Conservation (phyloP, 192 early-diverging fungal genomes). For the Gaertneriomyces sp. region DNA sequence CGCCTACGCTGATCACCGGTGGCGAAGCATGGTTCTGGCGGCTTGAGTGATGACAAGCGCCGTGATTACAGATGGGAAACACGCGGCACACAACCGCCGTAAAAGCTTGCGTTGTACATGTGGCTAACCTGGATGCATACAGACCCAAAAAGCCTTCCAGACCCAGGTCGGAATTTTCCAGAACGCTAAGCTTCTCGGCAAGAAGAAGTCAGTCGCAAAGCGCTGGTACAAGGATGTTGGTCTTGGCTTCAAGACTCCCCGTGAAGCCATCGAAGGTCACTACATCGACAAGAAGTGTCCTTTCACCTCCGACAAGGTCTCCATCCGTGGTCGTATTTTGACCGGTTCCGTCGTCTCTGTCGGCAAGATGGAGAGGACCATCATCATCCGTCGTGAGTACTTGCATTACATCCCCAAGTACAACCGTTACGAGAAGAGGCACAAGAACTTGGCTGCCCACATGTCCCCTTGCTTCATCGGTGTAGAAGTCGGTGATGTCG, state of each 20-base stretch:
- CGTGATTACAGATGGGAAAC: no score
- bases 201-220: constrained; percentile 71
- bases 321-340: constrained; percentile 97
- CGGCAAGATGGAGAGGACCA: constrained; percentile 99
- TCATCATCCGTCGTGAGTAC: constrained; percentile 98
- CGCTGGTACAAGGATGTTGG: constrained; percentile 99
- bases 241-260: constrained; percentile 98
- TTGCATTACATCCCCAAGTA: constrained; percentile 99
- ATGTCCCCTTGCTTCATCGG: constrained; percentile 92
- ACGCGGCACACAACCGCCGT: no score
- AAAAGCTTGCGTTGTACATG: no score
- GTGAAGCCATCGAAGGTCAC: constrained; percentile 91
- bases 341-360: constrained; percentile 82
- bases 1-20: no score
- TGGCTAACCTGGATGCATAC: background rate
- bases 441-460: constrained; percentile 99
- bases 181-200: constrained; percentile 70
- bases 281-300: constrained; percentile 99
- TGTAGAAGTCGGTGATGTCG: constrained; percentile 80
- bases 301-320: constrained; percentile 88
- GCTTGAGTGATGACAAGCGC: no score
- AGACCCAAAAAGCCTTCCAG: constrained; percentile 97
- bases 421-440: constrained; percentile 99
- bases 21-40: no score
- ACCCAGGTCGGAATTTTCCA: constrained; percentile 94